These are phyloP conservation scores for Clonostachys rosea DNA, from an alignment of 2,329 filamentous ascomycete genomes.

Conservation along the genomic window DNA sequence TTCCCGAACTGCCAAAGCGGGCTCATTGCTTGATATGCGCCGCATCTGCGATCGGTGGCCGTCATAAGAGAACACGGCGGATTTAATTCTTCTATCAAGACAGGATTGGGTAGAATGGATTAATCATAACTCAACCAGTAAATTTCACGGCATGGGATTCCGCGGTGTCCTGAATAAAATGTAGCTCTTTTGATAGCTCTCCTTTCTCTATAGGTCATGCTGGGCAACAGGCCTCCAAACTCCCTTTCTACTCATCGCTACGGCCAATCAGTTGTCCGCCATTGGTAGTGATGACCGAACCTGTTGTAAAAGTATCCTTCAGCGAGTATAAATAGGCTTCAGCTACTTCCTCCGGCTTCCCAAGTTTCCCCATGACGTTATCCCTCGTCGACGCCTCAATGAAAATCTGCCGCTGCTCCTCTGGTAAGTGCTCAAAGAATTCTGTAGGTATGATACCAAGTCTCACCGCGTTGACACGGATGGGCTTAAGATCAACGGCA, in stretches of 20 bases:
- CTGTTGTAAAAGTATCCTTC: conserved; percentile 16
- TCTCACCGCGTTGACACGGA: conserved; percentile 58
- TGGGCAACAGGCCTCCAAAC: no score
- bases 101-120: no score
- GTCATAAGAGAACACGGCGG: no score
- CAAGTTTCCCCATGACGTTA: conserved; percentile 11
- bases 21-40: no score
- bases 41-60: no score
- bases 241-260: neutral
- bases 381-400: neutral
- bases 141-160: no score
- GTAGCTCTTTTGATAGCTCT: no score
- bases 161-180: no score
- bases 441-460: conserved; percentile 50
- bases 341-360: conserved; percentile 30
- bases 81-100: no score
- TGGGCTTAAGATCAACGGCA: conserved; percentile 57
- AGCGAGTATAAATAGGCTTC: conserved; percentile 37
- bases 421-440: conserved; percentile 15
- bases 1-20: no score
- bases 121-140: no score
- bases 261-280: neutral
- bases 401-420: neutral
- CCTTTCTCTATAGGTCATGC: no score
- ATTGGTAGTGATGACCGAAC: neutral